Evolutionary conservation across 345 rosid genomes (phyloP), one percentile per base, ranked within the genome.

Genomic region (Brassica rapa): DNA sequence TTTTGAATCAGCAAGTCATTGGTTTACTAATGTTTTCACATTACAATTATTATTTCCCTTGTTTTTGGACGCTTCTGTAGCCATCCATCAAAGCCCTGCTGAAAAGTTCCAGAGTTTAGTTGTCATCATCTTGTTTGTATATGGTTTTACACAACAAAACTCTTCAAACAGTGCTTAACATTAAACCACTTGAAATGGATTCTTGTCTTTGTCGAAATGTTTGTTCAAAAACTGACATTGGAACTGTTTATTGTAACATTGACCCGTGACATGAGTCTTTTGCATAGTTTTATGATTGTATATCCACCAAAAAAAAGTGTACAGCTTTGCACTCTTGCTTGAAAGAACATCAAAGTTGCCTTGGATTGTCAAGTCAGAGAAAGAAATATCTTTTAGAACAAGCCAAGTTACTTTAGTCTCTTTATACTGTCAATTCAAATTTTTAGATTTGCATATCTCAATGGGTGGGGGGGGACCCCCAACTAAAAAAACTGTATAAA

Each of bases 311-410:
- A 43, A 39, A 74, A 77, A 43, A 66, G 82, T 32, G 73, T 67
- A 72, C 62, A 61, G 53, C 70, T 32, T 66, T 46, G 77, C 77
- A 72, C 73, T 79, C 82, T 79, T 79, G 60, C 74, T 79, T 79
- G 70, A 23, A 68, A 61, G 8, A 79, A 43, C 77, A 72, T 78
- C 81, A 78, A 78, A 72, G 73, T 66, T 23, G 8, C 49, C 59
- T 67, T 67, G 74, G 74, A 49, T 46, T 79, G 82, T 73, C 78
- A 79, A 79, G 74, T 67, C 78, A 67, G 68, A 77, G 70, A 67
- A 65, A 67, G 62, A 68, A 7, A 35, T 41, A 67, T 73, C 74
- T 73, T 78, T 79, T 57, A 72, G 82, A 78, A 67, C 73, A 78
- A 78, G 68, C 76, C 72, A 78, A 72, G 68, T 72, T 23, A n/a